A percentile compares a stretch with the other conserved stretches of the same genome.
Conservation (phyloP, 768 basidiomycete species). For the Pleurotus eryngii region DNA sequence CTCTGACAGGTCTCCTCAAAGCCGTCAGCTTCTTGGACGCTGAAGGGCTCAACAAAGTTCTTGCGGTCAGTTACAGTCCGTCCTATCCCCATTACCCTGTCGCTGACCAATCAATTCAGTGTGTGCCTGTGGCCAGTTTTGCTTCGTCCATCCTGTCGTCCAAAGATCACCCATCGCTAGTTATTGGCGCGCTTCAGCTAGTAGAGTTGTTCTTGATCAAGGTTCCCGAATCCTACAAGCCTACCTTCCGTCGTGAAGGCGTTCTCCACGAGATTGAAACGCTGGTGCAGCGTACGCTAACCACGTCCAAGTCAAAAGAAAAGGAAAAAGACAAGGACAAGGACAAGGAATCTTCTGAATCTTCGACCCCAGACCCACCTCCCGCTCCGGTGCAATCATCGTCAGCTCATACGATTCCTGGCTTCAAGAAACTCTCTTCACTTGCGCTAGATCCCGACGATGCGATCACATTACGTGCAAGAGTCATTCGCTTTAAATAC, state of each 20-base stretch:
- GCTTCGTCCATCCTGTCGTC: conserved; percentile 92
- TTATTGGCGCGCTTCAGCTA: conserved; percentile 87
- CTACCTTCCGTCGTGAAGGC: conserved; percentile 90
- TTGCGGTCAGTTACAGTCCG: conserved; percentile 55
- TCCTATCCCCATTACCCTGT: conserved; percentile 1
- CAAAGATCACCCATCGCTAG: conserved; percentile 82
- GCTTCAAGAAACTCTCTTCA: conserved; percentile 68
- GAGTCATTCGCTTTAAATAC: conserved; percentile 84
- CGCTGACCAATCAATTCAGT: conserved; percentile 40
- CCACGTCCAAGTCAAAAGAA: conserved; percentile 43
- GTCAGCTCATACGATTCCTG: conserved; percentile 48
- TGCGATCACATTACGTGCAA: conserved; percentile 86
- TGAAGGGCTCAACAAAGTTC: conserved; percentile 69
- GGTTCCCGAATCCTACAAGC: conserved; percentile 79
- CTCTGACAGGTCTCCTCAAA: conserved; percentile 83
- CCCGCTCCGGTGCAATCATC: conserved; percentile 20
- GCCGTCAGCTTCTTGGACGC: conserved; percentile 86
- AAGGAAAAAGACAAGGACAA: conserved; percentile 44
- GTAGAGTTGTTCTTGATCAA: conserved; percentile 89
- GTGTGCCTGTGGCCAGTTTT: conserved; percentile 93
- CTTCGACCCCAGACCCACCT: conserved; percentile 36
- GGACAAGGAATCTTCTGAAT: conserved; percentile 29
- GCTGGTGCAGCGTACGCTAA: conserved; percentile 62
- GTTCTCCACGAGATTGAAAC: conserved; percentile 92
- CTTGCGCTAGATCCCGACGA: conserved; percentile 81